These are phyloP conservation scores for Poteriospumella lacustris DNA, from an alignment of 108 stramenopile species.

Conservation along the genomic window DNA sequence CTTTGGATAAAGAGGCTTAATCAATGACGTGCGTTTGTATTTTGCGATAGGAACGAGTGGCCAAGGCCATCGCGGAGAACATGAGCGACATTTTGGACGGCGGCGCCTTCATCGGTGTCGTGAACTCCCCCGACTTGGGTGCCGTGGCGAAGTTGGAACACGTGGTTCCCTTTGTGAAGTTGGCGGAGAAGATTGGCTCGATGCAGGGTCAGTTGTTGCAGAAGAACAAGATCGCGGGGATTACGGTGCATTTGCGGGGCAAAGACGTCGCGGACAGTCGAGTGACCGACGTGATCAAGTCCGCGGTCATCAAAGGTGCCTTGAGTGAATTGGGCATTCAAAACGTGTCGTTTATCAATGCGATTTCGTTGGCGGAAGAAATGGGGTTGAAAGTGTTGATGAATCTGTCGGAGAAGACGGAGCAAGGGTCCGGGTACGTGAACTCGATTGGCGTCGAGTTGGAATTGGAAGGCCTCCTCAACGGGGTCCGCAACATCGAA, in stretches of 20 bases:
- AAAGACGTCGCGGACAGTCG: slow-evolving; percentile 46
- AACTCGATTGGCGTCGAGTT: slow-evolving; percentile 52
- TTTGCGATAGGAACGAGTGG: slow-evolving; percentile 45
- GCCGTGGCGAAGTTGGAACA: background rate
- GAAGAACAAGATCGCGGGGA: slow-evolving; percentile 40
- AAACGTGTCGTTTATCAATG: slow-evolving; percentile 50
- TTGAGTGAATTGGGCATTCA: slow-evolving; percentile 39
- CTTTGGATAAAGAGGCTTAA: too few species aligned
- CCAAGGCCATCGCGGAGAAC: slow-evolving; percentile 53
- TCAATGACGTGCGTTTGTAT: background rate
- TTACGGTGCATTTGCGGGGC: slow-evolving; percentile 46
- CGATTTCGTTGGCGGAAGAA: slow-evolving; percentile 47
- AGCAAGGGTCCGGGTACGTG: slow-evolving; percentile 36
- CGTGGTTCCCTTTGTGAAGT: slow-evolving; percentile 35
- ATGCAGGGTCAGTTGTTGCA: slow-evolving; percentile 58
- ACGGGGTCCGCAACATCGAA: slow-evolving; percentile 36
- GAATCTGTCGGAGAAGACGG: slow-evolving; percentile 17
- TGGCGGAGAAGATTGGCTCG: slow-evolving; percentile 55
- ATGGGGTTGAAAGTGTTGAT: slow-evolving; percentile 39
- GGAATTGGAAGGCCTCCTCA: slow-evolving; percentile 51
- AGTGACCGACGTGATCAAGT: slow-evolving; percentile 48
- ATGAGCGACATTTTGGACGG: slow-evolving; percentile 56
- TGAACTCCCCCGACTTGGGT: slow-evolving; percentile 54
- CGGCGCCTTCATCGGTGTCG: slow-evolving; percentile 51
- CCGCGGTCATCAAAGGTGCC: slow-evolving; percentile 53